A percentile compares a stretch with the other conserved stretches of the same genome.
Conservation (phyloP, 805 yeast species). For the Metschnikowia matae region DNA sequence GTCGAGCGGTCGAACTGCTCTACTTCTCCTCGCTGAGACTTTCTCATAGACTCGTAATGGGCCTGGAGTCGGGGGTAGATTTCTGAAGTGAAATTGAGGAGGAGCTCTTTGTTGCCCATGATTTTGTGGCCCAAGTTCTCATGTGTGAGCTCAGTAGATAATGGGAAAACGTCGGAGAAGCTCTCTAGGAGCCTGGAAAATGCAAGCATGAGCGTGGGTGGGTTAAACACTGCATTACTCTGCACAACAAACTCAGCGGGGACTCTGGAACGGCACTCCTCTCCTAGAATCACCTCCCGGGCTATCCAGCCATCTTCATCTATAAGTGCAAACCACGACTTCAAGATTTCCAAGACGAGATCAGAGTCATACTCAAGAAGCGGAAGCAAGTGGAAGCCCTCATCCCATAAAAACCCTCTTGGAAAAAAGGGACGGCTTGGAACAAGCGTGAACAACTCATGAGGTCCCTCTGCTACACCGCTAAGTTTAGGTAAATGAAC, state of each 20-base stretch:
- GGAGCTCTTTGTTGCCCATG: conserved; percentile 53
- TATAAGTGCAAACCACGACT: conserved; percentile 83
- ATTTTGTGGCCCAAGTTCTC: conserved; percentile 48
- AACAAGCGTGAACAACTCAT: conserved; percentile 71
- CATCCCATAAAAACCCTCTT: conserved; percentile 98
- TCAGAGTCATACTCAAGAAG: conserved; percentile 80
- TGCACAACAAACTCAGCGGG: conserved; percentile 82
- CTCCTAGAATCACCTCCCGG: conserved; percentile 89
- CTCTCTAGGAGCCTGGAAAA: conserved; percentile 52
- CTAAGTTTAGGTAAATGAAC: conserved; percentile 30
- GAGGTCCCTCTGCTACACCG: conserved; percentile 71
- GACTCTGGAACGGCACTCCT: conserved; percentile 83
- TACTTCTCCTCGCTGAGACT: conserved; percentile 71
- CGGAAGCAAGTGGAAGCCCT: conserved; percentile 90
- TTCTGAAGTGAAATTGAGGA: conserved; percentile 52
- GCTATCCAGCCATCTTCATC: conserved; percentile 97
- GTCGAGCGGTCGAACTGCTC: conserved; percentile 61
- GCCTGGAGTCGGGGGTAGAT: conserved; percentile 72
- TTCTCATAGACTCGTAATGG: conserved; percentile 83
- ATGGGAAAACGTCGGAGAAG: neutral
- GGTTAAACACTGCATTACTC: conserved; percentile 87
- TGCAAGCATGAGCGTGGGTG: conserved; percentile 85
- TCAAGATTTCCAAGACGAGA: conserved; percentile 69
- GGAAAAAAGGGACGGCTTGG: conserved; percentile 96
- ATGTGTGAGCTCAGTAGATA: conserved; percentile 4